Evolutionary conservation across 208 protist species (phyloP).

Genomic region (Eutreptiella sp.): DNA sequence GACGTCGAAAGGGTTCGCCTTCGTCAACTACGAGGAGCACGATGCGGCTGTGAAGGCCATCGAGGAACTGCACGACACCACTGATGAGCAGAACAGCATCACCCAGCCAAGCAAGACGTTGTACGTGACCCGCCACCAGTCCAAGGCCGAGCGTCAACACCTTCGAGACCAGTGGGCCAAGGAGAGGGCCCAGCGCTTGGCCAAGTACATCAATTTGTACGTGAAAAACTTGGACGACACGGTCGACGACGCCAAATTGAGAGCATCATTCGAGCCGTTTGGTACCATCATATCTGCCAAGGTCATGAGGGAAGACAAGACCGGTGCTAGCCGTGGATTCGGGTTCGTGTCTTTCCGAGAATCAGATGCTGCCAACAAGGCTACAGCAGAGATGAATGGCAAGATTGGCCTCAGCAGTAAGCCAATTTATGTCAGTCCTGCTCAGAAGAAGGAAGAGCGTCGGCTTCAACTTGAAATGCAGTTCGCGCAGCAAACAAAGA

Average conservation of each 20-base stretch:
- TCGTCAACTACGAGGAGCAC: conserved; percentile 94
- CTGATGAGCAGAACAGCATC: too few species aligned
- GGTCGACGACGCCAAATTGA: conserved; percentile 86
- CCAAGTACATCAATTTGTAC: conserved; percentile 97
- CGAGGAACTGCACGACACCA: conserved; percentile 74
- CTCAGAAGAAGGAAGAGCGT: conserved; percentile 91
- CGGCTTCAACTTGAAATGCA: conserved; percentile 88
- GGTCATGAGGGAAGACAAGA: conserved; percentile 90
- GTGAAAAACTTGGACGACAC: conserved; percentile 96
- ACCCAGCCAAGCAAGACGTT: conserved; percentile 74
- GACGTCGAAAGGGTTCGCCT: conserved; percentile 92
- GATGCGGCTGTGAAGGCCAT: conserved; percentile 88
- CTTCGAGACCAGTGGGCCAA: conserved; percentile 67
- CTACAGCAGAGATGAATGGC: conserved; percentile 95
- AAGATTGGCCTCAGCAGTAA: conserved; percentile 85
- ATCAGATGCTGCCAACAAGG: conserved; percentile 92
- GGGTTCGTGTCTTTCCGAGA: conserved; percentile 86
- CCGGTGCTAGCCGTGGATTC: conserved; percentile 64
- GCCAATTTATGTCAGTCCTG: conserved; percentile 94
- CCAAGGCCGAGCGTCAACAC: conserved; percentile 86
- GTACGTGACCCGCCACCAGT: conserved; percentile 90
- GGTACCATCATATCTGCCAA: conserved; percentile 92
- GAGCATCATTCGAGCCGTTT: conserved; percentile 81
- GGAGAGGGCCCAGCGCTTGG: conserved; percentile 78
- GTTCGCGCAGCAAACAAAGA: conserved; percentile 45